Evolutionary conservation across 225 moss, liverwort and hornwort species (phyloP).

Genomic region (Thuidium tamariscinum): DNA sequence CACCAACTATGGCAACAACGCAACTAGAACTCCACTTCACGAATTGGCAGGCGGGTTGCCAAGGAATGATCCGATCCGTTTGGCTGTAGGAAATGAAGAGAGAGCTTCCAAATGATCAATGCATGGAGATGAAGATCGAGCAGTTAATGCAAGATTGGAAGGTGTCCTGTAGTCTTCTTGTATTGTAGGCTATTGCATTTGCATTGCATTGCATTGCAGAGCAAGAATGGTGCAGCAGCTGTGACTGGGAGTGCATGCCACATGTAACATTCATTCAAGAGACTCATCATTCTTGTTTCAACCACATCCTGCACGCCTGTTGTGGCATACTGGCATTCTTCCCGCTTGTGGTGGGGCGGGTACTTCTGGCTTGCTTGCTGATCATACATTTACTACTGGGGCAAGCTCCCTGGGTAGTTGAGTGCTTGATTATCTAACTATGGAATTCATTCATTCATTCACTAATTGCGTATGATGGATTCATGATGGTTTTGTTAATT

Average conservation of each 20-base stretch:
- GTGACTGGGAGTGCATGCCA: neutral
- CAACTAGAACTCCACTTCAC: neutral
- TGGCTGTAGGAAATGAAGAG: neutral
- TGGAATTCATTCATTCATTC: neutral
- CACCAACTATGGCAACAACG: neutral
- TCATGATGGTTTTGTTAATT: too few species aligned
- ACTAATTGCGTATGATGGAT: too few species aligned
- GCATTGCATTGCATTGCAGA: neutral
- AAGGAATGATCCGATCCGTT: neutral
- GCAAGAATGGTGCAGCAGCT: neutral
- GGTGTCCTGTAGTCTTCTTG: neutral
- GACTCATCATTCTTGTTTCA: neutral
- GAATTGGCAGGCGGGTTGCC: neutral
- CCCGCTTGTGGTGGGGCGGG: neutral
- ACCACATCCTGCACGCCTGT: neutral
- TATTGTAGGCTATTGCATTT: too few species aligned
- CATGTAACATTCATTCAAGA: neutral
- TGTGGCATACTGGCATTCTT: constrained; percentile 7
- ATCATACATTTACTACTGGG: neutral
- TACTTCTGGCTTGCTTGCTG: neutral
- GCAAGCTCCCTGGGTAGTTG: neutral
- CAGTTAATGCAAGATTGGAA: neutral
- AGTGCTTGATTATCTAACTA: neutral
- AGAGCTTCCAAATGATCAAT: neutral
- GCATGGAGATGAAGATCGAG: neutral